Evolutionary conservation across 352 stramenopile genomes (phyloP).

Genomic region (Globisporangium spiculum): DNA sequence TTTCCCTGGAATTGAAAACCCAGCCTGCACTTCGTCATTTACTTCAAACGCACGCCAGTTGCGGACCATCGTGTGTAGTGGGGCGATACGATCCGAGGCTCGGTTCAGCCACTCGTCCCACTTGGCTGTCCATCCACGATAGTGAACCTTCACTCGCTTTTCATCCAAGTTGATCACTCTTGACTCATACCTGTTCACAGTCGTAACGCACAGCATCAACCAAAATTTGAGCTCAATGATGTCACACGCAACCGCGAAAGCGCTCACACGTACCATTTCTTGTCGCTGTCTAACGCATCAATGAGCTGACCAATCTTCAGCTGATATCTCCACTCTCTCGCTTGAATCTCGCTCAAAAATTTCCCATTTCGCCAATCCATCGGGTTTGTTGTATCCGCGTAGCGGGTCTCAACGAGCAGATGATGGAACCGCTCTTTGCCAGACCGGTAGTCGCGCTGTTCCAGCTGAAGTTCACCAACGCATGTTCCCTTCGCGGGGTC

Average conservation of each 20-base stretch:
- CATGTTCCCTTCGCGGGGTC: conserved; percentile 6
- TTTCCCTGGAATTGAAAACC: conserved; percentile 28
- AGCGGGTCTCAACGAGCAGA: conserved; percentile 58
- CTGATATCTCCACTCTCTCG: conserved; percentile 57
- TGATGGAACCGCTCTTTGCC: conserved; percentile 61
- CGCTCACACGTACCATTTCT: conserved; percentile 52
- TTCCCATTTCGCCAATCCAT: conserved; percentile 47
- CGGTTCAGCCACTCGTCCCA: conserved; percentile 97
- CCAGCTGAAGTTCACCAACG: conserved; percentile 53
- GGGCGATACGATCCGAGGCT: conserved; percentile 85
- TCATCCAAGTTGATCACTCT: conserved; percentile 42
- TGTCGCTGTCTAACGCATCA: conserved; percentile 71
- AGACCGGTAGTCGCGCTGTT: conserved; percentile 47
- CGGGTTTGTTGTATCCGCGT: conserved; percentile 15
- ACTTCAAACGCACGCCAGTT: conserved; percentile 74
- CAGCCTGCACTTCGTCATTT: conserved; percentile 51
- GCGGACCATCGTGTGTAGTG: conserved; percentile 83
- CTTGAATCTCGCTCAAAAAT: conserved; percentile 66
- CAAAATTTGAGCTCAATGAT: not conserved
- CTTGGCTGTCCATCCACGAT: conserved; percentile 95
- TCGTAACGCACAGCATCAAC: not conserved
- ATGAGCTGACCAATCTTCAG: conserved; percentile 57
- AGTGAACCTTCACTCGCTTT: conserved; percentile 89
- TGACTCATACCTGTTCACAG: conserved; percentile 52
- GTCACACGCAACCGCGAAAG: not conserved